These are phyloP conservation scores for Eucalyptus regnans DNA, from an alignment of 345 rosid species.

Conservation along the genomic window DNA sequence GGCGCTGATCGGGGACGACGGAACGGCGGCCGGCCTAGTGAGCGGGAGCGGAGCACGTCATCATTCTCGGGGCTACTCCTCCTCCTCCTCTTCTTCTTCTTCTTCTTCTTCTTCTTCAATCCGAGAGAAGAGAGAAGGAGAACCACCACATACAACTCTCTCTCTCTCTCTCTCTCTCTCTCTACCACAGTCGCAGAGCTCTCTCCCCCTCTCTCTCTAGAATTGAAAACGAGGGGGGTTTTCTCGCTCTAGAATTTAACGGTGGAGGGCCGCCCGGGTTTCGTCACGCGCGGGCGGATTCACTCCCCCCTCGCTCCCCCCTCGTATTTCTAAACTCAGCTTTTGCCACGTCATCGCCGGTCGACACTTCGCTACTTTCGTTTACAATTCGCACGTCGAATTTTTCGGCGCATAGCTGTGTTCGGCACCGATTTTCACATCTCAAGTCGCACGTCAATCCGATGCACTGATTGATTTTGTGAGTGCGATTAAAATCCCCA, in stretches of 20 bases:
- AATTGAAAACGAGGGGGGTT: background rate
- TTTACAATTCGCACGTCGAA: no score
- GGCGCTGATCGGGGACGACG: background rate
- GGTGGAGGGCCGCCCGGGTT: background rate
- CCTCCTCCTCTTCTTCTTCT: background rate
- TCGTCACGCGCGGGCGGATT: background rate
- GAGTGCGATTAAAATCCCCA: no score
- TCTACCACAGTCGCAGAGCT: background rate
- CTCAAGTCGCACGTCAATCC: background rate
- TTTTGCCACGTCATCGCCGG: background rate
- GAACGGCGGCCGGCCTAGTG: background rate
- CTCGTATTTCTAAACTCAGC: background rate
- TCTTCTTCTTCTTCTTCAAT: background rate
- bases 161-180: background rate
- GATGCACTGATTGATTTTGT: background rate
- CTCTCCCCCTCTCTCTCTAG: background rate
- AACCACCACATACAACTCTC: background rate
- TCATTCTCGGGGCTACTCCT: background rate
- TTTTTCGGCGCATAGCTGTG: no score
- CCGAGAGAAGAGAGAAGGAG: background rate
- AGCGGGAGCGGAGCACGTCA: background rate
- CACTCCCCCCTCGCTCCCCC: background rate
- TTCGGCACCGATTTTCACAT: no score
- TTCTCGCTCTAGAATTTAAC: background rate
- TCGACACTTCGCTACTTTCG: background rate